Conservation (phyloP, 352 stramenopile species). For the Elongisporangium undulatum region DNA sequence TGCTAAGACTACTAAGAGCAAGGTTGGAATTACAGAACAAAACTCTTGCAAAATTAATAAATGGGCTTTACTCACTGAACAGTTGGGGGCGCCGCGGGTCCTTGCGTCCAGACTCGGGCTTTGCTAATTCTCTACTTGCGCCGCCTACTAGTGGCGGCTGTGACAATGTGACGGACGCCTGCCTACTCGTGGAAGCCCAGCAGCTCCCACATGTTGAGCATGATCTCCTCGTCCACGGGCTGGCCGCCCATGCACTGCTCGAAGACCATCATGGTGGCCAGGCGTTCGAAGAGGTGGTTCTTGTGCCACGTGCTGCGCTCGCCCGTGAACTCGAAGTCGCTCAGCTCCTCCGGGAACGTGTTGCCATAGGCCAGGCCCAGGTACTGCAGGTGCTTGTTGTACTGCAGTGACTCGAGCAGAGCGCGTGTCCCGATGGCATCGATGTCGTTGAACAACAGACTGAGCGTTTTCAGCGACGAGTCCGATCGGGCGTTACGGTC, state of each 20-base stretch:
- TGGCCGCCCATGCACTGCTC: constrained; percentile 35
- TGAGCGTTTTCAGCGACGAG: constrained; percentile 38
- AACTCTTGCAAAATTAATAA: not conserved
- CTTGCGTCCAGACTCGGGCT: not conserved
- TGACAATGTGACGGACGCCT: constrained; percentile 4
- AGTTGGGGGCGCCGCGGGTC: not conserved
- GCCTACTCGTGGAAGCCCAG: constrained; percentile 38
- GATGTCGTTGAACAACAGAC: constrained; percentile 51
- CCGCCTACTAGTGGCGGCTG: not conserved
- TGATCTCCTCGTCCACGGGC: constrained; percentile 34
- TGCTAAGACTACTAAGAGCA: not conserved
- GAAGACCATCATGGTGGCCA: constrained; percentile 42
- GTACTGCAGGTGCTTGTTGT: constrained; percentile 46
- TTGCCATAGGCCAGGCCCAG: constrained; percentile 52
- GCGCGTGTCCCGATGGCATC: constrained; percentile 46
- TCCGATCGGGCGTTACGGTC: constrained; percentile 31
- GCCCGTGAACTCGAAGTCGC: constrained; percentile 43
- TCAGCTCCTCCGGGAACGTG: constrained; percentile 42
- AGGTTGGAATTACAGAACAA: not conserved
- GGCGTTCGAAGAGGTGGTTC: constrained; percentile 40
- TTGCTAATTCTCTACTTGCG: not conserved
- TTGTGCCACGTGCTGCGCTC: constrained; percentile 38
- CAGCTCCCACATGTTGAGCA: constrained; percentile 50
- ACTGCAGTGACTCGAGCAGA: constrained; percentile 41
- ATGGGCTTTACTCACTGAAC: not conserved